Evolutionary conservation across 1,284 basidiomycete genomes (phyloP).

Genomic region (Sanghuangporus sanghuang): DNA sequence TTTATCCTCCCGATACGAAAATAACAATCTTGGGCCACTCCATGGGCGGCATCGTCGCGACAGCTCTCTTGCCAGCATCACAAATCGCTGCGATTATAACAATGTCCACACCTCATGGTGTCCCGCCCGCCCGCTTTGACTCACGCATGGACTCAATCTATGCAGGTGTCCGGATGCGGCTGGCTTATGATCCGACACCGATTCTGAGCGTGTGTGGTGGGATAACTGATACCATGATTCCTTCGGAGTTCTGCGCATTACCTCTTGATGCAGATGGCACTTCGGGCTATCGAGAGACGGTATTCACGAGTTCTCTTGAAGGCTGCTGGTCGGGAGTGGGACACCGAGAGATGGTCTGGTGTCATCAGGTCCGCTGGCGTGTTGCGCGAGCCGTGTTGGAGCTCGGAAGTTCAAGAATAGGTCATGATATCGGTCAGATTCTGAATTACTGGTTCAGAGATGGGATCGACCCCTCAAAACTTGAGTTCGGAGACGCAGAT

Average conservation of each 20-base stretch:
- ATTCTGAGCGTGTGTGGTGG: conserved; percentile 91
- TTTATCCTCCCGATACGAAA: conserved; percentile 59
- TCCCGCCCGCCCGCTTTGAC: conserved; percentile 89
- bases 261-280: conserved; percentile 19
- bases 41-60: conserved; percentile 97
- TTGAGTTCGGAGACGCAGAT: conserved; percentile 15
- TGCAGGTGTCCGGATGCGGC: conserved; percentile 31
- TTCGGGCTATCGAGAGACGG: conserved; percentile 53
- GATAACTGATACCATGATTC: conserved; percentile 87
- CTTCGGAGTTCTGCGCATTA: conserved; percentile 85
- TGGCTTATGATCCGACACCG: conserved; percentile 46
- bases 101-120: conserved; percentile 89
- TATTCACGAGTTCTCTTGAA: conserved; percentile 85
- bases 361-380: conserved; percentile 91
- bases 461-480: conserved; percentile 32
- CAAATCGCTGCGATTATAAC: conserved; percentile 82
- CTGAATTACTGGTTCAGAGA: conserved; percentile 65
- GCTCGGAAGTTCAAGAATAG: conserved; percentile 38
- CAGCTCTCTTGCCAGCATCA: conserved; percentile 56
- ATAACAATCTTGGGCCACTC: conserved; percentile 90
- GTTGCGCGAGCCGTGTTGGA: conserved; percentile 78
- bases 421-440: conserved; percentile 26
- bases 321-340: conserved; percentile 94
- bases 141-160: conserved; percentile 77
- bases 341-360: conserved; percentile 98